Evolutionary conservation across 2,329 filamentous ascomycete species (phyloP).

Genomic region (Huntiella bhutanensis): DNA sequence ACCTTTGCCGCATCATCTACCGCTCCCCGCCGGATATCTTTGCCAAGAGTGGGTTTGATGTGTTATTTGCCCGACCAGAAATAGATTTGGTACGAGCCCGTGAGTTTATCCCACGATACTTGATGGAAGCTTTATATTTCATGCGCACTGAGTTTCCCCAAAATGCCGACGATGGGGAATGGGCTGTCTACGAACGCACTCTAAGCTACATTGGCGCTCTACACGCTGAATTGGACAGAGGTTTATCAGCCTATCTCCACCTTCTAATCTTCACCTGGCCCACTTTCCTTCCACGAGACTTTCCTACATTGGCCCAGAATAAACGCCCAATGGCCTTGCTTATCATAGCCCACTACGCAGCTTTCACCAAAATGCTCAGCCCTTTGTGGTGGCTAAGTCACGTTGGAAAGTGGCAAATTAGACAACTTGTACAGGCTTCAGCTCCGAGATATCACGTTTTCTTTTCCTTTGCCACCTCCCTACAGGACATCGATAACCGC

Average conservation of each 20-base stretch:
- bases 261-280: constrained; percentile 34
- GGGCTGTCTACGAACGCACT: constrained; percentile 19
- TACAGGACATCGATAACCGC: not conserved
- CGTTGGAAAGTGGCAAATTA: constrained; percentile 27
- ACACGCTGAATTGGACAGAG: constrained; percentile 24
- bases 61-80: constrained; percentile 29
- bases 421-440: constrained; percentile 19
- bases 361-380: constrained; percentile 27
- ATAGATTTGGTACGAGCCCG: constrained; percentile 26
- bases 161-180: not conserved
- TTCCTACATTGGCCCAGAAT: constrained; percentile 3
- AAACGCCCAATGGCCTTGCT: constrained; percentile 27
- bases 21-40: constrained; percentile 18
- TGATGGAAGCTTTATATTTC: constrained; percentile 31
- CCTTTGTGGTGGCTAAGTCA: constrained; percentile 31
- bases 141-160: constrained; percentile 18
- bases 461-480: not conserved
- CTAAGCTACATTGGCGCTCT: constrained; percentile 32
- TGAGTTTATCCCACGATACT: constrained; percentile 25
- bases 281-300: constrained; percentile 25
- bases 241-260: constrained; percentile 25
- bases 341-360: constrained; percentile 33
- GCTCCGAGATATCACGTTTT: not conserved
- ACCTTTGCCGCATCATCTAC: constrained; percentile 30
- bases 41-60: constrained; percentile 24